phyloP scores from a whole-genome alignment of 345 rosid genomes.

The Brassica incana region DNA sequence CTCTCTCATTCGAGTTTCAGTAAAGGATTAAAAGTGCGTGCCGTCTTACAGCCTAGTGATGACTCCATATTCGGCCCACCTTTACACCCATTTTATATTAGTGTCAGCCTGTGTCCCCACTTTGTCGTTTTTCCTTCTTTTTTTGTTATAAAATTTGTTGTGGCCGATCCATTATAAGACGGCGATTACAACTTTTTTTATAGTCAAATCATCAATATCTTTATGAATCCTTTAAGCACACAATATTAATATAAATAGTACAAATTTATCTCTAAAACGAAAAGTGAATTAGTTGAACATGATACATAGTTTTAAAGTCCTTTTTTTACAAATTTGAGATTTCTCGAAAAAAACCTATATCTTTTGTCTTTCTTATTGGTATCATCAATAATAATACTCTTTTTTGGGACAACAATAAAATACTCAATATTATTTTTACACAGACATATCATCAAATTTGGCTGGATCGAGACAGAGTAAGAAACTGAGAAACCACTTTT shows the following conservation, averaged over 20 bases:
- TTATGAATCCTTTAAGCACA: background rate
- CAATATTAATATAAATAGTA: background rate
- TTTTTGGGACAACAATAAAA: too few species aligned
- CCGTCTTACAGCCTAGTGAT: background rate
- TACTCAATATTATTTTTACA: background rate
- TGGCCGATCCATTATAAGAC: background rate
- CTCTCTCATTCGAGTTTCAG: background rate
- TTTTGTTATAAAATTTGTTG: background rate
- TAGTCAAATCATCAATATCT: background rate
- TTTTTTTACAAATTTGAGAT: background rate
- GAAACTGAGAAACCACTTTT: conserved; percentile 6
- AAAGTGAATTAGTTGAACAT: background rate
- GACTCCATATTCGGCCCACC: background rate
- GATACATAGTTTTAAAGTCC: background rate
- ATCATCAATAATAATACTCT: background rate
- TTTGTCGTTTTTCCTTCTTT: background rate
- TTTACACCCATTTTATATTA: background rate
- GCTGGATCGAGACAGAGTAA: conserved; percentile 10
- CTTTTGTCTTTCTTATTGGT: background rate
- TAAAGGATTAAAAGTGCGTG: background rate
- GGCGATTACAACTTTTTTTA: background rate
- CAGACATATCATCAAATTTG: background rate
- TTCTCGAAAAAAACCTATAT: background rate
- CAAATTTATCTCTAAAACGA: background rate
- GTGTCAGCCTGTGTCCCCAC: background rate